Conservation (phyloP, 257 asterid species). For the Scutellaria minor region DNA sequence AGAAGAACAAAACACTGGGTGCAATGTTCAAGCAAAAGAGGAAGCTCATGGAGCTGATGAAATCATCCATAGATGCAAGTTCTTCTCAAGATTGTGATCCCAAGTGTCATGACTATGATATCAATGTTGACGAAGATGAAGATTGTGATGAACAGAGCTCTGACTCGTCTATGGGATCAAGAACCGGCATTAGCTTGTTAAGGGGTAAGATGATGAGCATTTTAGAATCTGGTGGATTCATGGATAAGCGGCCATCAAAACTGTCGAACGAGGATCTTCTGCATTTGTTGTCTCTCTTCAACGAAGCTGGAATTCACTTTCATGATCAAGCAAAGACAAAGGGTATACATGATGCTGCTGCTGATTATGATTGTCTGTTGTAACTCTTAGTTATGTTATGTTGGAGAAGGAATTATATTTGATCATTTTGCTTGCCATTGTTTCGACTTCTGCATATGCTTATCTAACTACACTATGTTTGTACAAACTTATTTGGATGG, state of each 20-base stretch:
- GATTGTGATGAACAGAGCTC: constrained; percentile 34
- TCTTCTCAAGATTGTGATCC: constrained; percentile 22
- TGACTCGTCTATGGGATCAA: constrained; percentile 20
- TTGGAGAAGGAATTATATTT: neutral
- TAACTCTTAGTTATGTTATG: neutral
- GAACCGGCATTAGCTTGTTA: constrained; percentile 40
- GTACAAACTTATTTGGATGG: too few species aligned
- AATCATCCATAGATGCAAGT: constrained; percentile 33
- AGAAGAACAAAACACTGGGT: constrained; percentile 87
- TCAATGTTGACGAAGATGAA: constrained; percentile 40
- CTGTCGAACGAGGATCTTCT: constrained; percentile 64
- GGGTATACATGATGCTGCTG: constrained; percentile 39
- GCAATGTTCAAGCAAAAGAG: constrained; percentile 88
- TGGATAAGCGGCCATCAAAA: constrained; percentile 87
- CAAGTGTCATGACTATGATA: constrained; percentile 23
- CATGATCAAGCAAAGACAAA: constrained; percentile 47
- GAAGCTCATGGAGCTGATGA: constrained; percentile 73
- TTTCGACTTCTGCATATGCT: too few species aligned
- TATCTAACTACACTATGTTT: too few species aligned
- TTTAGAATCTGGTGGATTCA: constrained; percentile 59
- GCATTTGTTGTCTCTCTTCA: constrained; percentile 57
- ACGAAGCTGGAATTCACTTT: constrained; percentile 72
- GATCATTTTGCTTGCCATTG: neutral
- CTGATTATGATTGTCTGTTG: constrained; percentile 38
- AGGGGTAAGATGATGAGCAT: constrained; percentile 52